Conservation (phyloP, 176 grass and related monocot species). For the Carex littledalei region DNA sequence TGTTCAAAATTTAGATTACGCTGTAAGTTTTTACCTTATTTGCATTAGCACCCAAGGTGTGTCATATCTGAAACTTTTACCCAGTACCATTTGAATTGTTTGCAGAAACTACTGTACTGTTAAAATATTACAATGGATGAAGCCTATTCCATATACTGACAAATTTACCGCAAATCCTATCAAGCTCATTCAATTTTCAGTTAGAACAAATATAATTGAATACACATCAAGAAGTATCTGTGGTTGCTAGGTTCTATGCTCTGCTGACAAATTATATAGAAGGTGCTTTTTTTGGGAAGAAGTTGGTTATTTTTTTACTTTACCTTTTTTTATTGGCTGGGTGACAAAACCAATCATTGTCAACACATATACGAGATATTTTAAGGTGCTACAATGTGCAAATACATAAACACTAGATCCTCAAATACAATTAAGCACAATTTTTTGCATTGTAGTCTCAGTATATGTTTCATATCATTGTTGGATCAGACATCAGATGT, state of each 20-base stretch:
- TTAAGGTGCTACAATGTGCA: background rate
- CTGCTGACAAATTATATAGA: background rate
- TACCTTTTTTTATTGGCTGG: background rate
- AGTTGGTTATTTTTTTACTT: background rate
- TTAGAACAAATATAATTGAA: background rate
- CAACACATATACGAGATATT: background rate
- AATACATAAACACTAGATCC: background rate
- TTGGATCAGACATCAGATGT: background rate
- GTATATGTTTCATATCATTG: background rate
- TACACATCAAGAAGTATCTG: background rate
- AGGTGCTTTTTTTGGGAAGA: background rate
- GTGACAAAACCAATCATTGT: background rate
- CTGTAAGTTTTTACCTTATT: background rate
- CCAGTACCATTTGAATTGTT: background rate
- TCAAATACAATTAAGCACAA: background rate
- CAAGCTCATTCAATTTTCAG: background rate
- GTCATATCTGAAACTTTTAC: background rate
- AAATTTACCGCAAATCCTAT: background rate
- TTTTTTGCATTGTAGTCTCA: background rate
- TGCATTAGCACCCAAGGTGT: background rate
- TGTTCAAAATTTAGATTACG: constrained; percentile 29
- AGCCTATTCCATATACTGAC: background rate
- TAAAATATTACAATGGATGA: background rate
- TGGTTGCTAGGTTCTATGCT: background rate
- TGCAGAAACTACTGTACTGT: background rate